Conservation (phyloP, 2,329 filamentous ascomycete species). For the Amylocarpus encephaloides region DNA sequence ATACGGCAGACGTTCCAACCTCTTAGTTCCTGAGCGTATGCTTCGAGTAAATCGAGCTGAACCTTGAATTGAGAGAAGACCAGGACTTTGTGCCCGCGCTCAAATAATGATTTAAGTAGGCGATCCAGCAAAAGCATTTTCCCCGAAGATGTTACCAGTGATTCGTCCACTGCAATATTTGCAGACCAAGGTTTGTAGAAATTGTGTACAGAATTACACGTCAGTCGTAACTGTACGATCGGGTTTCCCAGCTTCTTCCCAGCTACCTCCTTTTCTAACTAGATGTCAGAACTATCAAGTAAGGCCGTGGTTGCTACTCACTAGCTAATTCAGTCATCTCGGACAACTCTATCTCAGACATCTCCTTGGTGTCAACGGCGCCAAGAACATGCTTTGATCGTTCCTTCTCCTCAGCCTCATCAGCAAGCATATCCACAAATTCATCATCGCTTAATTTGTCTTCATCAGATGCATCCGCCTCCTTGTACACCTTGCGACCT, state of each 20-base stretch:
- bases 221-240: constrained; percentile 82
- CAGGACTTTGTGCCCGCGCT: constrained; percentile 76
- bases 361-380: constrained; percentile 34
- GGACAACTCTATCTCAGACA: constrained; percentile 58
- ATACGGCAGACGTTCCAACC: constrained; percentile 82
- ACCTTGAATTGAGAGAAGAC: constrained; percentile 97
- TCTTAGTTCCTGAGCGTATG: constrained; percentile 75
- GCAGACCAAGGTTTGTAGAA: constrained; percentile 87
- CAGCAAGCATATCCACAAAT: constrained; percentile 72
- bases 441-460: constrained; percentile 70
- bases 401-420: constrained; percentile 46
- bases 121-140: constrained; percentile 95
- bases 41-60: constrained; percentile 82
- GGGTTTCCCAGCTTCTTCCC: constrained; percentile 91
- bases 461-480: constrained; percentile 54
- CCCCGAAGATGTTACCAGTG: constrained; percentile 77
- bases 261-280: constrained; percentile 70
- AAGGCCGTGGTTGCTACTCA: constrained; percentile 36
- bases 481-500: constrained; percentile 39
- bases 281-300: constrained; percentile 28
- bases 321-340: constrained; percentile 71
- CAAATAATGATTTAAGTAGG: constrained; percentile 69
- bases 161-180: constrained; percentile 64
- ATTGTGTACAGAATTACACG: constrained; percentile 91
- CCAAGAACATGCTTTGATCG: constrained; percentile 38